These are phyloP conservation scores for Amylostereum areolatum DNA, from an alignment of 1,284 basidiomycete genomes.

Conservation along the genomic window DNA sequence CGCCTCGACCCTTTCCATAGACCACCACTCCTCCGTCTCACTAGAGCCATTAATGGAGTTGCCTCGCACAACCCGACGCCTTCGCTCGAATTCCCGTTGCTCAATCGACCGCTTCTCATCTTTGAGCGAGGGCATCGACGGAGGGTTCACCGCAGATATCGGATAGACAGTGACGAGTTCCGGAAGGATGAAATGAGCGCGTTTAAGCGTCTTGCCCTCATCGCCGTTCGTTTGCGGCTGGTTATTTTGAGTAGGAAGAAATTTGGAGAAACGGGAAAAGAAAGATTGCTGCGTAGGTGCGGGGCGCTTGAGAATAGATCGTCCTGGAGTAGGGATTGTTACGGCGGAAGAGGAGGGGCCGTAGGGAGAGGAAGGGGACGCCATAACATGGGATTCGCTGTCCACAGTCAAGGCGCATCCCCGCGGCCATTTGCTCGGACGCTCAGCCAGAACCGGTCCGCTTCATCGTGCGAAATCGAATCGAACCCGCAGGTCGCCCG, in stretches of 20 bases:
- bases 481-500: too few relatives aligned
- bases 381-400: conserved; percentile 7
- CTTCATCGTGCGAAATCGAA: too few relatives aligned
- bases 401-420: too few relatives aligned
- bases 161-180: conserved; percentile 81
- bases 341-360: conserved; percentile 69
- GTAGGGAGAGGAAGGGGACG: conserved; percentile 34
- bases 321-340: conserved; percentile 68
- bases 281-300: conserved; percentile 62
- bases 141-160: conserved; percentile 75
- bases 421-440: too few relatives aligned
- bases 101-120: conserved; percentile 70
- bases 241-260: conserved; percentile 44
- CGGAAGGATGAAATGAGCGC: conserved; percentile 82
- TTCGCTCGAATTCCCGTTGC: conserved; percentile 58
- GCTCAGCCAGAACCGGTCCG: too few relatives aligned
- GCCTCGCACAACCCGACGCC: conserved; percentile 54
- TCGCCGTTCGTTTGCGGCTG: conserved; percentile 26
- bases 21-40: conserved; percentile 64
- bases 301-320: conserved; percentile 75
- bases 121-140: conserved; percentile 67
- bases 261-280: conserved; percentile 63
- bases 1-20: conserved; percentile 70
- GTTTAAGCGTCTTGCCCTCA: conserved; percentile 56
- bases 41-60: conserved; percentile 33